Percentiles rank a stretch among this genome's conserved stretches.
phyloP scores from a whole-genome alignment of 371 early-diverging fungal genomes.

The Mortierella sp. region DNA sequence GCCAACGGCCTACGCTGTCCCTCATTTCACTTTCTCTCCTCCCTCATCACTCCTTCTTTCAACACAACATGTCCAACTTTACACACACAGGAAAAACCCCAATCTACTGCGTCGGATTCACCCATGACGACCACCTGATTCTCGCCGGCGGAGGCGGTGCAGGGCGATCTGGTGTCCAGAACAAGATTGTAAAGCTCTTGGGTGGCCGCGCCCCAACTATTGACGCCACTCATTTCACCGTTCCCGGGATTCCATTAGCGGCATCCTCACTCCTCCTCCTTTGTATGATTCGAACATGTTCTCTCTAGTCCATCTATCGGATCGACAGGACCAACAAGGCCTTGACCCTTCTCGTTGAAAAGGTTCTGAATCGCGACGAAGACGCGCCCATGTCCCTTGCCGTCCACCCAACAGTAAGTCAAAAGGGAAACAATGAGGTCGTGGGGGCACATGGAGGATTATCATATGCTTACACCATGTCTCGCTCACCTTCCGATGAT shows the following conservation, averaged over 20 bases:
- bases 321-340: constrained; percentile 62
- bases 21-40: neutral
- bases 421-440: too few relatives aligned
- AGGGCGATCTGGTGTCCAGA: constrained; percentile 74
- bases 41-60: neutral
- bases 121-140: constrained; percentile 64
- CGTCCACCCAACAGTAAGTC: constrained; percentile 66
- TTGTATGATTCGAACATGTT: neutral
- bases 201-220: neutral
- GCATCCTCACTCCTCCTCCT: neutral
- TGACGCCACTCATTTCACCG: neutral
- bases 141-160: constrained; percentile 80
- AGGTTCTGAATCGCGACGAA: constrained; percentile 65
- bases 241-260: too few relatives aligned
- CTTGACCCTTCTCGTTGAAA: constrained; percentile 60
- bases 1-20: too few relatives aligned
- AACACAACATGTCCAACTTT: constrained; percentile 20
- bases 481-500: too few relatives aligned
- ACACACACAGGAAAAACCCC: constrained; percentile 66
- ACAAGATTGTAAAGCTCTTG: constrained; percentile 66
- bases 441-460: too few relatives aligned
- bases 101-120: constrained; percentile 71
- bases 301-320: constrained; percentile 61
- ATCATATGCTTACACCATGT: too few relatives aligned
- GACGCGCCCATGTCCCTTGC: constrained; percentile 81